Conservation (phyloP, 306 rosid species). For the Hippophae tibetana region DNA sequence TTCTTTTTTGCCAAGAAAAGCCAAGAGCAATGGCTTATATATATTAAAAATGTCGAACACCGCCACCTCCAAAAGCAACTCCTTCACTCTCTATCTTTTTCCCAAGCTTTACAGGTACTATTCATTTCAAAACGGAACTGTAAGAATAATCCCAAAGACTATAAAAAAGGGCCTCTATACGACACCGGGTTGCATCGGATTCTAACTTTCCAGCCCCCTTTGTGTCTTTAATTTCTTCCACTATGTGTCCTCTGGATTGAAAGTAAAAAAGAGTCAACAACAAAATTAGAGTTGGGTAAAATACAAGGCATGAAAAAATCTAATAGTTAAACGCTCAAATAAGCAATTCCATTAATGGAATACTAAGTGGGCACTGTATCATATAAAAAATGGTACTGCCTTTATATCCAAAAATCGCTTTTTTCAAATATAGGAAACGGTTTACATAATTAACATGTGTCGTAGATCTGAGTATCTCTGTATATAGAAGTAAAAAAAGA, state of each 20-base stretch:
- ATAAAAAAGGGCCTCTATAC: slow-evolving; percentile 32
- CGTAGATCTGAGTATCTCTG: slow-evolving; percentile 16
- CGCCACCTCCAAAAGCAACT: slow-evolving; percentile 13
- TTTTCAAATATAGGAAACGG: neutral
- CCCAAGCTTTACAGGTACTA: slow-evolving; percentile 15
- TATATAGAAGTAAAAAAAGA: neutral
- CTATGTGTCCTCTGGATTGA: slow-evolving; percentile 28
- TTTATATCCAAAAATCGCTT: neutral
- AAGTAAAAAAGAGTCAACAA: slow-evolving; percentile 23
- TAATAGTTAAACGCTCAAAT: neutral
- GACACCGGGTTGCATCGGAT: slow-evolving; percentile 66
- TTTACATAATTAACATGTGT: neutral
- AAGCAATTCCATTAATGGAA: slow-evolving; percentile 8
- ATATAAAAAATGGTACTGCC: neutral
- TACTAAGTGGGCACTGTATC: slow-evolving; percentile 2
- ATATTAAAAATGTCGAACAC: slow-evolving; percentile 9
- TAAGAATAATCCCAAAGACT: slow-evolving; percentile 41
- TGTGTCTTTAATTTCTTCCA: slow-evolving; percentile 22
- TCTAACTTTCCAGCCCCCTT: slow-evolving; percentile 54
- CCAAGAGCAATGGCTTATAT: slow-evolving; percentile 10
- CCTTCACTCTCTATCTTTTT: slow-evolving; percentile 14
- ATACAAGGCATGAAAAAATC: neutral
- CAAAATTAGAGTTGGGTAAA: neutral
- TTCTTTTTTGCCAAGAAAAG: neutral
- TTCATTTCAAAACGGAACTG: slow-evolving; percentile 25